phyloP scores from a whole-genome alignment of 768 basidiomycete genomes.

The Nevesoporus exiguus region DNA sequence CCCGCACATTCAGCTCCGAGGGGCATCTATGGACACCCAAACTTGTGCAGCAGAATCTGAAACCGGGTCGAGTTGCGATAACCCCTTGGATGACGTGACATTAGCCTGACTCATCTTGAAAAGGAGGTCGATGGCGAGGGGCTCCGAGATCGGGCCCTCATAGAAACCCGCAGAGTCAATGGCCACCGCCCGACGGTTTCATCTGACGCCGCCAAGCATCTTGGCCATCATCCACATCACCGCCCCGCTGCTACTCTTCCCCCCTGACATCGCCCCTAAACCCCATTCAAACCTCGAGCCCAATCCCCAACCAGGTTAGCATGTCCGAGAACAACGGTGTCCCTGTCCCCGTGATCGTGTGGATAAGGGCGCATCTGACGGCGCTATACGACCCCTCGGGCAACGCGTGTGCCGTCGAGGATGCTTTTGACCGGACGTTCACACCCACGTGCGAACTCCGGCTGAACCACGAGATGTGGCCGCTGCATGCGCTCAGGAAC shows the following conservation, averaged over 20 bases:
- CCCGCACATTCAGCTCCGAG: neutral
- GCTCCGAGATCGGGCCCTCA: too few relatives aligned
- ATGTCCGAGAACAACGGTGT: neutral
- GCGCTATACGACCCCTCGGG: slow-evolving; percentile 21
- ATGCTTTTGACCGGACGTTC: slow-evolving; percentile 31
- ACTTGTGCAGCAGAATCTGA: too few relatives aligned
- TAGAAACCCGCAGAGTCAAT: too few relatives aligned
- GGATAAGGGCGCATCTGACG: slow-evolving; percentile 31
- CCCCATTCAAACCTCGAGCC: too few relatives aligned
- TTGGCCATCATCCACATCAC: slow-evolving; percentile 3
- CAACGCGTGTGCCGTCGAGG: neutral
- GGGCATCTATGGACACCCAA: neutral
- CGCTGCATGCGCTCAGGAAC: slow-evolving; percentile 28
- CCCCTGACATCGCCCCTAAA: neutral
- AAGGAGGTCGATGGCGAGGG: too few relatives aligned
- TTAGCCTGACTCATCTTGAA: too few relatives aligned
- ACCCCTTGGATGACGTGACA: too few relatives aligned
- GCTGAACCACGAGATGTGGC: slow-evolving; percentile 27
- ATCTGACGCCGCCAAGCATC: neutral
- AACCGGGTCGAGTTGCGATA: too few relatives aligned
- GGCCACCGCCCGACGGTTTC: neutral
- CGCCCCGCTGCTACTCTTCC: neutral
- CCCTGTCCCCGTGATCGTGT: slow-evolving; percentile 16
- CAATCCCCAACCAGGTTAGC: too few relatives aligned
- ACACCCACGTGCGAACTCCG: slow-evolving; percentile 33